These are phyloP conservation scores for Xylaria palmicola DNA, from an alignment of 495 filamentous ascomycete genomes.

Conservation along the genomic window DNA sequence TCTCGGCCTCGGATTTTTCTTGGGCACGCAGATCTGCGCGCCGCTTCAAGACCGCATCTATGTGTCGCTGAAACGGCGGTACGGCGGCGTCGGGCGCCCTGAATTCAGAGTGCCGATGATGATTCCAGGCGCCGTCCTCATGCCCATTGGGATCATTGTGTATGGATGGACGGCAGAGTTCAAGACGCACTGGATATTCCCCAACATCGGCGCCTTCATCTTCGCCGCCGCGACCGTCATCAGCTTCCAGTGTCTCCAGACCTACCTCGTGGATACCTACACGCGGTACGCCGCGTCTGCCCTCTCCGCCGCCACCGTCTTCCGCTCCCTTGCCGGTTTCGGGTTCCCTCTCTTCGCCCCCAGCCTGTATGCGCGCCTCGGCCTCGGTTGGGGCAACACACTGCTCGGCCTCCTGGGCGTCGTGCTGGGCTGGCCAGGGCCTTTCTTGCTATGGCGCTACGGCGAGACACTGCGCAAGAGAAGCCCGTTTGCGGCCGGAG, in stretches of 20 bases:
- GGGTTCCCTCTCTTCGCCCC: conserved; percentile 77
- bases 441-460: conserved; percentile 51
- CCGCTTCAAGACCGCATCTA: conserved; percentile 66
- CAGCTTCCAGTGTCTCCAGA: conserved; percentile 68
- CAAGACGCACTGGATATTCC: conserved; percentile 66
- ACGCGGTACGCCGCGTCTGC: conserved; percentile 72
- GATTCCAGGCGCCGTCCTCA: conserved; percentile 52
- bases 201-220: conserved; percentile 65
- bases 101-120: conserved; percentile 69
- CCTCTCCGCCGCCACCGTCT: conserved; percentile 62
- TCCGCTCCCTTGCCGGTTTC: conserved; percentile 70
- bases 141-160: conserved; percentile 65
- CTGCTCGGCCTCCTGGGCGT: conserved; percentile 55
- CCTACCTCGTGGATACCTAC: conserved; percentile 78
- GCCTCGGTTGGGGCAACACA: conserved; percentile 57
- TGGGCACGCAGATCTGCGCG: conserved; percentile 62
- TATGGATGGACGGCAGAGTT: conserved; percentile 71
- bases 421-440: conserved; percentile 48
- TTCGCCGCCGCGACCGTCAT: conserved; percentile 62
- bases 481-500: conserved; percentile 67
- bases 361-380: conserved; percentile 56
- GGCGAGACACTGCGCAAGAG: conserved; percentile 49
- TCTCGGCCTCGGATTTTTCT: conserved; percentile 67
- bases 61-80: conserved; percentile 55
- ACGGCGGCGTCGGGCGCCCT: conserved; percentile 51